phyloP scores from a whole-genome alignment of 2,329 filamentous ascomycete species.

The Hypomyces rosellus region DNA sequence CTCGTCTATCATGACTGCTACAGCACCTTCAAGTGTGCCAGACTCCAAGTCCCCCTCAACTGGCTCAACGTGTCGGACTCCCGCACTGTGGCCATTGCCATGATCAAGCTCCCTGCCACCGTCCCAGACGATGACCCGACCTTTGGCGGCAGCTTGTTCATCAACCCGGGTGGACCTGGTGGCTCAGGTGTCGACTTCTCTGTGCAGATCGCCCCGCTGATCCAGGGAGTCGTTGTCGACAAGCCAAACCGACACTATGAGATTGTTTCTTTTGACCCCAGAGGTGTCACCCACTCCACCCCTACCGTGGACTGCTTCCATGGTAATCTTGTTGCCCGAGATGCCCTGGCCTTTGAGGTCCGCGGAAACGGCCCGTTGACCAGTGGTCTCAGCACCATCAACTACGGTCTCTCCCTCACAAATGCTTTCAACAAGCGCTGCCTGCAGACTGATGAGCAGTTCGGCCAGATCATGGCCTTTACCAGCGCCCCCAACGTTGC shows the following conservation, averaged over 20 bases:
- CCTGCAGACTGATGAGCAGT: slow-evolving; percentile 9
- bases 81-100: slow-evolving; percentile 31
- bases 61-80: slow-evolving; percentile 27
- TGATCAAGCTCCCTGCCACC: slow-evolving; percentile 33
- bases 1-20: slow-evolving; percentile 36
- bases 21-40: slow-evolving; percentile 31
- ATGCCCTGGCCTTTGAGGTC: slow-evolving; percentile 22
- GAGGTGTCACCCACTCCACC: slow-evolving; percentile 32
- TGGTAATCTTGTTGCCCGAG: slow-evolving; percentile 21
- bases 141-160: slow-evolving; percentile 37
- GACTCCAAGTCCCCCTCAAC: slow-evolving; percentile 37
- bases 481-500: slow-evolving; percentile 33
- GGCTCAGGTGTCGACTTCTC: slow-evolving; percentile 32
- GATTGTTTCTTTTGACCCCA: slow-evolving; percentile 38
- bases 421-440: slow-evolving; percentile 25
- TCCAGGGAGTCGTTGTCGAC: slow-evolving; percentile 18
- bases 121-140: slow-evolving; percentile 30
- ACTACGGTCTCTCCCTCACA: slow-evolving; percentile 18
- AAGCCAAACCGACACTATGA: slow-evolving; percentile 29
- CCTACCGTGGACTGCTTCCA: slow-evolving; percentile 34
- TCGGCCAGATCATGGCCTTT: slow-evolving; percentile 25
- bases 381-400: slow-evolving; percentile 14
- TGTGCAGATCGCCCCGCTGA: neutral
- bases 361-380: slow-evolving; percentile 24
- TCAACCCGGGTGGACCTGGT: slow-evolving; percentile 41